A percentile compares a stretch with the other conserved stretches of the same genome.
Conservation (phyloP, 495 filamentous ascomycete species). For the Pseudevernia furfuracea region DNA sequence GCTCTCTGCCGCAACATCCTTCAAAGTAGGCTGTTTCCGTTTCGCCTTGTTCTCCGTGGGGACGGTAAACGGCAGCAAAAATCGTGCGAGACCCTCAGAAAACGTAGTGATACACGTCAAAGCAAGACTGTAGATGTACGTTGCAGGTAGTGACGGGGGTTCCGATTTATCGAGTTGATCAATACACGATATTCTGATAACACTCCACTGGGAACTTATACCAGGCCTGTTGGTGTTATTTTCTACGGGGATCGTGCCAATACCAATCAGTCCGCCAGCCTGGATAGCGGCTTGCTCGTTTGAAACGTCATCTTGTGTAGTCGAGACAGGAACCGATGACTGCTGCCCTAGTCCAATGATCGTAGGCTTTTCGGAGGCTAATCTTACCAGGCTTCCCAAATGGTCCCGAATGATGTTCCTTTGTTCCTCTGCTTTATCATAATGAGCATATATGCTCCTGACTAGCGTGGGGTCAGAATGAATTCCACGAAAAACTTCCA, state of each 20-base stretch:
- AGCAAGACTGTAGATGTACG: constrained; percentile 86
- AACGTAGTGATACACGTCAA: constrained; percentile 80
- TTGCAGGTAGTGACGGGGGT: constrained; percentile 73
- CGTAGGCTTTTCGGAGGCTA: constrained; percentile 81
- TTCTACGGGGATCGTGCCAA: constrained; percentile 63
- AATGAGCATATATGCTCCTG: constrained; percentile 70
- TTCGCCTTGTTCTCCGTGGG: constrained; percentile 50
- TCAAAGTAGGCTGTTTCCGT: constrained; percentile 26
- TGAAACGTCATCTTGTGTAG: constrained; percentile 37
- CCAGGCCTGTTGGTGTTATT: constrained; percentile 58
- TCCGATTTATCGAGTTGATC: constrained; percentile 92
- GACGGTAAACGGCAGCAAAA: constrained; percentile 81
- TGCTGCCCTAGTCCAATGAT: constrained; percentile 83
- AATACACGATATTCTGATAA: constrained; percentile 77
- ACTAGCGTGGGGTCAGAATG: constrained; percentile 72
- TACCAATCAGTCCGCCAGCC: constrained; percentile 78
- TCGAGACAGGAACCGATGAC: constrained; percentile 62
- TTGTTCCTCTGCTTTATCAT: constrained; percentile 63
- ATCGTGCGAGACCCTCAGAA: constrained; percentile 86
- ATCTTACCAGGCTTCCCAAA: constrained; percentile 72
- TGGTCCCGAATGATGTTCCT: constrained; percentile 74
- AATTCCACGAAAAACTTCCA: constrained; percentile 82
- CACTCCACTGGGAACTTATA: constrained; percentile 86
- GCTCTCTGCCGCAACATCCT: constrained; percentile 4
- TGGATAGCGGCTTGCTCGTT: constrained; percentile 82